A percentile compares a stretch with the other conserved stretches of the same genome.
These are phyloP conservation scores for Colletotrichum tamarilloi DNA, from an alignment of 2,329 filamentous ascomycete genomes.

Conservation along the genomic window DNA sequence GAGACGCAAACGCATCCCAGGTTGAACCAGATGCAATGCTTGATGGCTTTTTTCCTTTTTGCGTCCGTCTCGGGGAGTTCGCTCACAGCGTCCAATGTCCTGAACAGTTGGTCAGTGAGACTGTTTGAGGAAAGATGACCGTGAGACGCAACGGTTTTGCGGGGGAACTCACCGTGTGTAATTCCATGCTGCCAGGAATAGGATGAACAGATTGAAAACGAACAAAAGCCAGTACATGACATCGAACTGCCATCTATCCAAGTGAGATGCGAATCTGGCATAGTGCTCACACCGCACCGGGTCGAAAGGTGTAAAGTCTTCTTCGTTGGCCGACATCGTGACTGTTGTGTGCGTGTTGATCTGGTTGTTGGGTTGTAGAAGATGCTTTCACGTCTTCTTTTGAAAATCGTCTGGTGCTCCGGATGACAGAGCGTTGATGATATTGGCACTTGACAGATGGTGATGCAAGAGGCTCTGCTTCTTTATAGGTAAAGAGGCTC, in stretches of 20 bases:
- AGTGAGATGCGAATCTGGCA: constrained; percentile 56
- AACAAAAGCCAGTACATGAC: constrained; percentile 61
- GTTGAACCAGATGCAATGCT: constrained; percentile 55
- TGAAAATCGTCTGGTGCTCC: constrained; percentile 17
- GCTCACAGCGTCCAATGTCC: constrained; percentile 50
- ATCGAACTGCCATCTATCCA: constrained; percentile 56
- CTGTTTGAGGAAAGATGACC: background rate
- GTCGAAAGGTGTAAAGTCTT: constrained; percentile 27
- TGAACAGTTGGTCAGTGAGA: constrained; percentile 28
- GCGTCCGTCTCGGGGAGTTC: constrained; percentile 45
- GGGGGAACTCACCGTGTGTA: constrained; percentile 50
- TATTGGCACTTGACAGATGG: background rate
- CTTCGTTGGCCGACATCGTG: constrained; percentile 26
- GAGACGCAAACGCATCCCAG: constrained; percentile 57
- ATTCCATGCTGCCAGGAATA: constrained; percentile 56
- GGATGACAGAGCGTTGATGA: constrained; percentile 24
- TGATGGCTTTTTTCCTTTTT: constrained; percentile 51
- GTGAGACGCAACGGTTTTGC: background rate
- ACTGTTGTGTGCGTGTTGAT: background rate
- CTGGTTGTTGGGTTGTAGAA: background rate
- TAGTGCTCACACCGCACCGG: constrained; percentile 49
- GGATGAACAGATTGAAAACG: constrained; percentile 53
- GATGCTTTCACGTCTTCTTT: background rate
- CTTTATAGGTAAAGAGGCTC: constrained; percentile 26
- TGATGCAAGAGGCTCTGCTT: constrained; percentile 34